These are phyloP conservation scores for Gyromitra esculenta DNA, from an alignment of 2,329 filamentous ascomycete genomes.

Conservation along the genomic window DNA sequence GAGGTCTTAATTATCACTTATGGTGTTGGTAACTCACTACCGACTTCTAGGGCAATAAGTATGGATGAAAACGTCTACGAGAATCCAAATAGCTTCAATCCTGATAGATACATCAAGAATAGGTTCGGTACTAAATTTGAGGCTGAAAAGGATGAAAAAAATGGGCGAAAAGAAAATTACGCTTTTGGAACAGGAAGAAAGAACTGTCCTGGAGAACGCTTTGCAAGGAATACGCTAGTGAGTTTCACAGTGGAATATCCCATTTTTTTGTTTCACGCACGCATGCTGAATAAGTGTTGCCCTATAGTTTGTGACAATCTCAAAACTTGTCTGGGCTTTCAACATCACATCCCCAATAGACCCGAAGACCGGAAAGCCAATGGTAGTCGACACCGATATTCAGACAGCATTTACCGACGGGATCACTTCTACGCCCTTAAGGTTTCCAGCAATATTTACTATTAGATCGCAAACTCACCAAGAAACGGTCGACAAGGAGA, in stretches of 20 bases:
- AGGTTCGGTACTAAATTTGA: slow-evolving; percentile 15
- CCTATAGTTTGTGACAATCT: slow-evolving; percentile 68
- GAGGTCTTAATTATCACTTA: not conserved
- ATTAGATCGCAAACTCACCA: slow-evolving; percentile 3
- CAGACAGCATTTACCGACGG: slow-evolving; percentile 20
- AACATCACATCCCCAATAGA: slow-evolving; percentile 60
- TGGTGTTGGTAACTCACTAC: not conserved
- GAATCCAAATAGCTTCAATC: slow-evolving; percentile 49
- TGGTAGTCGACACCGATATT: slow-evolving; percentile 11
- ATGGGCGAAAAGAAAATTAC: slow-evolving; percentile 8
- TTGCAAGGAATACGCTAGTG: slow-evolving; percentile 19
- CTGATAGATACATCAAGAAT: slow-evolving; percentile 41
- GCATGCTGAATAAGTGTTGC: not conserved
- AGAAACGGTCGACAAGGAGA: slow-evolving; percentile 12
- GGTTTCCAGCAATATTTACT: slow-evolving; percentile 8
- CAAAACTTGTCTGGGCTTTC: slow-evolving; percentile 70
- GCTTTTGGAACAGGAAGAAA: slow-evolving; percentile 17
- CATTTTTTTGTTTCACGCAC: not conserved
- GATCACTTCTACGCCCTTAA: not conserved
- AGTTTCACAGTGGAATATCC: not conserved
- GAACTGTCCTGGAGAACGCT: slow-evolving; percentile 19
- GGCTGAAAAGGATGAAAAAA: not conserved
- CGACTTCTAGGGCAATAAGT: slow-evolving; percentile 23
- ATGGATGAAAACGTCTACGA: slow-evolving; percentile 22
- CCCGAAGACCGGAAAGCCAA: slow-evolving; percentile 26